These are phyloP conservation scores for Rhododendron mucronatum DNA, from an alignment of 148 eudicot species.

Conservation along the genomic window DNA sequence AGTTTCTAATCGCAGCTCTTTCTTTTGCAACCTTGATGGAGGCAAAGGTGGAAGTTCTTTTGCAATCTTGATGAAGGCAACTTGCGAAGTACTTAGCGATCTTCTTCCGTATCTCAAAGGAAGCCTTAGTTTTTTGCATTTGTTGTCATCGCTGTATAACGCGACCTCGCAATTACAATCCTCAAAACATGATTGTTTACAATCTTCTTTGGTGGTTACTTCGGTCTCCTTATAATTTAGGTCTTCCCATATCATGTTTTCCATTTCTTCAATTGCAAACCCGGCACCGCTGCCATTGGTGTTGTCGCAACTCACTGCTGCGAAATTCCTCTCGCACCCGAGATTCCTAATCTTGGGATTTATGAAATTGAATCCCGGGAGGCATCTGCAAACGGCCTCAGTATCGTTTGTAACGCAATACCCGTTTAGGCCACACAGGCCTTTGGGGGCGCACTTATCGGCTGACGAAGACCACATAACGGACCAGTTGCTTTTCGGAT, in stretches of 20 bases:
- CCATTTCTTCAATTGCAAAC: not conserved
- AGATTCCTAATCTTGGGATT: not conserved
- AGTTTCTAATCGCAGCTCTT: not conserved
- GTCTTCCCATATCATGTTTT: not conserved
- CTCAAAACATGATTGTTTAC: slow-evolving; percentile 15
- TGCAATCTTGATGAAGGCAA: slow-evolving; percentile 4
- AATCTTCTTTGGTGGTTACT: not conserved
- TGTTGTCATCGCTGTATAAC: not conserved
- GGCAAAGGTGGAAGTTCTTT: not conserved
- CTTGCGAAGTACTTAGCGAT: too few species aligned
- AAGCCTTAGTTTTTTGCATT: slow-evolving; percentile 23
- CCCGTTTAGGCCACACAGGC: slow-evolving; percentile 13
- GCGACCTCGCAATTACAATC: slow-evolving; percentile 33
- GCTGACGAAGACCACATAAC: not conserved
- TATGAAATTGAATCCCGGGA: slow-evolving; percentile 4
- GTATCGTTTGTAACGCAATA: not conserved
- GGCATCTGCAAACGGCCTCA: not conserved
- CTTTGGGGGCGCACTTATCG: not conserved
- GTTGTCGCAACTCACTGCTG: not conserved
- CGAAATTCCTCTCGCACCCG: not conserved
- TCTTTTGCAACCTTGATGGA: not conserved
- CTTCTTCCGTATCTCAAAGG: slow-evolving; percentile 25
- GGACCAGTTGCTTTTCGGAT: not conserved
- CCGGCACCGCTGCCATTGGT: too few species aligned
- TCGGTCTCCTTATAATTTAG: not conserved